Evolutionary conservation across 371 early-diverging fungal genomes (phyloP), one percentile per base, ranked within the genome.

Genomic region (Nematocida sp.): DNA sequence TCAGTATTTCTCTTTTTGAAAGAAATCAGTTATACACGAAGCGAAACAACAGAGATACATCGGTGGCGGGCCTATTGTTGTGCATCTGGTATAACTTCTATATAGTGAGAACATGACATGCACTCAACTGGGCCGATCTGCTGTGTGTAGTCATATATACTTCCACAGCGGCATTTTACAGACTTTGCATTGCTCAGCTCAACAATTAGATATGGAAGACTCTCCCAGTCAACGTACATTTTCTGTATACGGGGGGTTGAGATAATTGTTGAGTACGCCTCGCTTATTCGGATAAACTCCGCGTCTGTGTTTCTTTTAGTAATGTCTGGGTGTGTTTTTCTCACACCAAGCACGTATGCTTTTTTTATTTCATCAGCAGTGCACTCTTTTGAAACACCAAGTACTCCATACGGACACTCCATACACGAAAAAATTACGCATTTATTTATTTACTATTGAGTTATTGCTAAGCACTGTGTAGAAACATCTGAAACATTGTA

Each of bases 281-380:
- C 18, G 25, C 69, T n/a, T 27, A 75, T 66, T 15, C 25, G 18
- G 11, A 66, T 52, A 67, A 75, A 75, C 33, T 42, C 50, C 13
- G 18, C 33, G 23, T 18, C 66, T 20, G 76, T 75, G 27, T 66
- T 23, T 6, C 44, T 69, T 15, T 44, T 18, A n/a, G 57, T 75
- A 18, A 47, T 90, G 85, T 92, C 93, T 27, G 94, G 94, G 84
- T 94, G 94, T 84, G 92, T 90, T 86, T 90, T 85, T 57, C 92
- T 84, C 4, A 92, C 92, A 46, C 94, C 86, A 74, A 90, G 91
- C 72, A 92, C 91, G 88, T 93, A 97, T 57, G 93, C 93, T 83
- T 91, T 92, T 83, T 92, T 94, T 84, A 96, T 94, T 82, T 95
- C 94, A 60, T 89, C 87, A 82, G 89, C 88, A 9, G 90, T 86